These are phyloP conservation scores for Elaeis guineensis DNA, from an alignment of 176 grass and related monocot species.

Conservation along the genomic window DNA sequence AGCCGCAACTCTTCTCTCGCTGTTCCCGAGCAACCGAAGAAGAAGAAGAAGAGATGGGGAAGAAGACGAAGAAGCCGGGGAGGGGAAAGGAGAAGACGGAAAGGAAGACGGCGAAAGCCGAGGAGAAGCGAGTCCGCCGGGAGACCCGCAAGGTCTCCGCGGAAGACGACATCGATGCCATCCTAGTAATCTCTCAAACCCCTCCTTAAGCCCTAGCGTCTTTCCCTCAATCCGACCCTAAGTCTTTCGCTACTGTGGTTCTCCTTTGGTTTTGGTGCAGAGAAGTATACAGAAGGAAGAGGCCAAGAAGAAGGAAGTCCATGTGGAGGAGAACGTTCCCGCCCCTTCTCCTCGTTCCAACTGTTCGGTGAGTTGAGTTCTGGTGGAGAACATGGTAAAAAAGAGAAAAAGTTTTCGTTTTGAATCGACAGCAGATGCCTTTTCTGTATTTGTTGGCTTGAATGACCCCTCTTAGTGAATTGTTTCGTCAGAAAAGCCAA, in stretches of 20 bases:
- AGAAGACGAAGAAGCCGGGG: slow-evolving; percentile 87
- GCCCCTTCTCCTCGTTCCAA: slow-evolving; percentile 80
- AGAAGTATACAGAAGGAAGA: slow-evolving; percentile 89
- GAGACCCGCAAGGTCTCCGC: slow-evolving; percentile 62
- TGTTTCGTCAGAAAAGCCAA: no score
- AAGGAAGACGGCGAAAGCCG: slow-evolving; percentile 71
- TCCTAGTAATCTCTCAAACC: slow-evolving; percentile 45
- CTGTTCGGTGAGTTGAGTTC: slow-evolving; percentile 13
- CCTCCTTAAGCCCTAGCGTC: neutral
- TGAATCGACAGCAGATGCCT: no score
- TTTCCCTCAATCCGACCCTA: no score
- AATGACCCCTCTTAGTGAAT: no score
- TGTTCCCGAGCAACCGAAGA: no score
- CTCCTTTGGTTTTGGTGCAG: slow-evolving; percentile 23
- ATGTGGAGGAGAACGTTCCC: slow-evolving; percentile 77
- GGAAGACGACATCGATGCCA: slow-evolving; percentile 94
- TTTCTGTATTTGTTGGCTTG: no score
- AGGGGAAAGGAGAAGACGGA: slow-evolving; percentile 98
- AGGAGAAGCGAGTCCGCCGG: slow-evolving; percentile 80
- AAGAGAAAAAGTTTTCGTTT: no score
- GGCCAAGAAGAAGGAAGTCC: slow-evolving; percentile 96
- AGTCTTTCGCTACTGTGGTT: no score
- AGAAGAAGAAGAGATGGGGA: slow-evolving; percentile 47
- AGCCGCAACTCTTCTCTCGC: no score
- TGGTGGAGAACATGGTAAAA: no score